phyloP scores from a whole-genome alignment of 2,329 filamentous ascomycete genomes.

The Shiraia sp. region DNA sequence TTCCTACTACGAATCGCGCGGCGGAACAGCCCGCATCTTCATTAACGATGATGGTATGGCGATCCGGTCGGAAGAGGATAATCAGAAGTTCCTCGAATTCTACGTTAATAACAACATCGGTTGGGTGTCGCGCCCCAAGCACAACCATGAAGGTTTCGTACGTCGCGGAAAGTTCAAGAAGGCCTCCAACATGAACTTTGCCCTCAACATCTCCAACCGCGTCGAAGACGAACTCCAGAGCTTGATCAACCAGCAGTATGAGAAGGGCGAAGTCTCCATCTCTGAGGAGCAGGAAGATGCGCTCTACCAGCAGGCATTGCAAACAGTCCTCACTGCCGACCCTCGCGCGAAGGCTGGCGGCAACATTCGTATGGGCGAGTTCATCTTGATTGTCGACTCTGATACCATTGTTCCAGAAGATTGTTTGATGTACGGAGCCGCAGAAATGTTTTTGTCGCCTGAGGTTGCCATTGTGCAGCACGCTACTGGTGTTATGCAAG shows the following conservation, averaged over 20 bases:
- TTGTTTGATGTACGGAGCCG: conserved; percentile 77
- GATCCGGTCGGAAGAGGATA: conserved; percentile 54
- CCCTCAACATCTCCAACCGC: conserved; percentile 62
- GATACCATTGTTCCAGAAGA: conserved; percentile 58
- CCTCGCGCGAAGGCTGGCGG: conserved; percentile 75
- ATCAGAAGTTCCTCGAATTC: conserved; percentile 47
- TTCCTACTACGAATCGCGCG: conserved; percentile 54
- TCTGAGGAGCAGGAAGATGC: conserved; percentile 41
- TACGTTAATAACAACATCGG: conserved; percentile 54
- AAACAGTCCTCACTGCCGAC: conserved; percentile 69
- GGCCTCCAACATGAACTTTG: conserved; percentile 75
- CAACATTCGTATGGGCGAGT: conserved; percentile 82
- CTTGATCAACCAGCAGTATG: conserved; percentile 44
- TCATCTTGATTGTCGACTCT: conserved; percentile 64
- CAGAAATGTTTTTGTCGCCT: conserved; percentile 77
- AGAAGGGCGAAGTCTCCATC: conserved; percentile 21
- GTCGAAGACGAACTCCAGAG: conserved; percentile 65
- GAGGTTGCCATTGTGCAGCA: conserved; percentile 79
- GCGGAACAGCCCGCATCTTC: conserved; percentile 68
- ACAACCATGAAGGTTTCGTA: conserved; percentile 34
- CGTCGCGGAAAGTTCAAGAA: conserved; percentile 37
- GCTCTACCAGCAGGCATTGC: conserved; percentile 46
- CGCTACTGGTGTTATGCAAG: conserved; percentile 69
- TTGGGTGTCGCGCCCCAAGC: conserved; percentile 52
- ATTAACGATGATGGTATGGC: conserved; percentile 71